phyloP scores from a whole-genome alignment of 1,284 basidiomycete species.

The Stereum hirsutum region DNA sequence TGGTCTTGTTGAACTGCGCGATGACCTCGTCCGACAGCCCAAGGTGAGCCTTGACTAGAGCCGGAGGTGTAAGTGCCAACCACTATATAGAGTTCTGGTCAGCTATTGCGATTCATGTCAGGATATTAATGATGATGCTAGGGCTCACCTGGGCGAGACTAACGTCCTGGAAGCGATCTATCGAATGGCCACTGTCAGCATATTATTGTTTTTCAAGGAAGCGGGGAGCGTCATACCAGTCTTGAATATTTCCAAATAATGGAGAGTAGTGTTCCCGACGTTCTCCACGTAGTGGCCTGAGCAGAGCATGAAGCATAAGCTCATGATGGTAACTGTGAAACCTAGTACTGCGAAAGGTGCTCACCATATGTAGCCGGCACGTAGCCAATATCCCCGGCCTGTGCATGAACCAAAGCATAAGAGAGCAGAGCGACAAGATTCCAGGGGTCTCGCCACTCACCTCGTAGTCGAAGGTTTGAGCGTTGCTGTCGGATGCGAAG shows the following conservation, averaged over 20 bases:
- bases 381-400: conserved; percentile 54
- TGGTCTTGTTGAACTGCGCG: conserved; percentile 23
- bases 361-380: conserved; percentile 46
- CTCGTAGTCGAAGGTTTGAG: conserved; percentile 63
- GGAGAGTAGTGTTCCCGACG: conserved; percentile 52
- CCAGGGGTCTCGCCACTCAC: background rate
- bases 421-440: too few species aligned
- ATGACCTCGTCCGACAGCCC: conserved; percentile 25
- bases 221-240: conserved; percentile 25
- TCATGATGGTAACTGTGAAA: background rate
- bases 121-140: too few species aligned
- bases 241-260: conserved; percentile 59
- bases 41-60: conserved; percentile 29
- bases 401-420: too few species aligned
- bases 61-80: conserved; percentile 30
- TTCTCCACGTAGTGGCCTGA: conserved; percentile 66
- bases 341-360: conserved; percentile 2
- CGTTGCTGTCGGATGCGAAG: conserved; percentile 52
- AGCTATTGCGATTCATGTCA: too few species aligned
- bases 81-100: too few species aligned
- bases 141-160: conserved; percentile 45
- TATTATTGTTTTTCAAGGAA: too few species aligned
- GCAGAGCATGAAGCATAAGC: conserved; percentile 1
- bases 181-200: too few species aligned
- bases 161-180: conserved; percentile 51